Evolutionary conservation across 2,329 filamentous ascomycete species (phyloP), one percentile per base, ranked within the genome.

Genomic region (Curvularia eragrostidis): DNA sequence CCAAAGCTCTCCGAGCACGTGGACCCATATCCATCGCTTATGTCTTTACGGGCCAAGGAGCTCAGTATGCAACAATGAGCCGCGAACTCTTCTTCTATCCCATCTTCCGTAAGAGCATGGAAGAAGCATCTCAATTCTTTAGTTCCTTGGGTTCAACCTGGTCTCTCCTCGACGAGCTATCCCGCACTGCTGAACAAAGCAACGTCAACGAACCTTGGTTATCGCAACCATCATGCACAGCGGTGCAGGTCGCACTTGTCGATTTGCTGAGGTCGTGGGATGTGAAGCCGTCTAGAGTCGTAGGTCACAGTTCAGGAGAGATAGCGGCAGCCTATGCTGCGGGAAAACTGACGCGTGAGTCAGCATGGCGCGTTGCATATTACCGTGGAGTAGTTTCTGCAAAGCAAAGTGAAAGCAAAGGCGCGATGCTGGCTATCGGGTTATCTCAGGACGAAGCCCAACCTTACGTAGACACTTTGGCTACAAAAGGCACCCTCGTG

Each of bases 271-370:
- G 55, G 3, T 52, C 54, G 0, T 64, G 66, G 15, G 73, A 72
- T 0, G 43, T 77, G 4, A 34, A 21, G 0, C 72, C 77, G 0
- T 23, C 63, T 8, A 74, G 74, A 0, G 69, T 79, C 1, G 73
- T 80, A 8, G 79, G 79, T 1, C 79, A 81, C 52, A 78, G 75
- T 0, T 72, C 77, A 5, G 78, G 78, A 5, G 78, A 80, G 51
- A 77, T 79, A 10, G 77, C 73, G 0, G 78, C 78, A 1, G 67
- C 75, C 2, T 78, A 79, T 32, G 71, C 67, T 4, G 67, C 69
- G 8, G 76, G 74, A 3, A 62, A 51, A 30, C 5, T 63, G 1
- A 68, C 61, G 3, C 47, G 36, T 8, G 9, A 21, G 5, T 59
- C 63, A n/a, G 69, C 70, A 1, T 62, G 67, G 18, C 36, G 51